Evolutionary conservation across 441 rosid genomes (phyloP).

Genomic region (Syzygium malaccense): DNA sequence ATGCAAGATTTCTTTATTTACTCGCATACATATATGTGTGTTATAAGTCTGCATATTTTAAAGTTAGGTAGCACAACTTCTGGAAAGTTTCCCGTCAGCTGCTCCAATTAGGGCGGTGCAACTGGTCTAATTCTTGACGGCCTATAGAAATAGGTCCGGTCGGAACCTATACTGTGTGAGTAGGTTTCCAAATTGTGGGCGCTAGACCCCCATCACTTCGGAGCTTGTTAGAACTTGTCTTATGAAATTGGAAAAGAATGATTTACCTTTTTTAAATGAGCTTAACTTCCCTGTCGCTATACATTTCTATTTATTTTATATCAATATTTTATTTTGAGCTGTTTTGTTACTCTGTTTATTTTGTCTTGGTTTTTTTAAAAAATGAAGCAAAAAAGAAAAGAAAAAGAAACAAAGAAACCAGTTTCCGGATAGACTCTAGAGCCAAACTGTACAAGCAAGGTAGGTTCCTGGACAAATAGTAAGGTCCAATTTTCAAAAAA

Average conservation of each 20-base stretch:
- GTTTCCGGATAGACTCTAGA: neutral
- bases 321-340: too few species aligned
- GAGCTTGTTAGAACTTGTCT: neutral
- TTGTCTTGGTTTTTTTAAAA: neutral
- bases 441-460: too few species aligned
- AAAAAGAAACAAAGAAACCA: neutral
- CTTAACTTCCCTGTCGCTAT: neutral
- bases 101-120: neutral
- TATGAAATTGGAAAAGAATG: neutral
- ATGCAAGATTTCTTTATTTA: neutral
- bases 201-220: neutral
- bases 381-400: neutral
- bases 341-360: neutral
- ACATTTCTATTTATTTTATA: neutral
- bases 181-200: neutral
- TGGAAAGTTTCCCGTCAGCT: neutral
- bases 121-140: accelerated
- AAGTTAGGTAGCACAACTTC: neutral
- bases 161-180: neutral
- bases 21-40: neutral
- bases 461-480: too few species aligned
- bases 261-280: neutral
- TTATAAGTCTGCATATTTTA: neutral
- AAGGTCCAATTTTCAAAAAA: neutral
- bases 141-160: neutral